phyloP scores from a whole-genome alignment of 2,329 filamentous ascomycete genomes.

The Botrytis squamosa region DNA sequence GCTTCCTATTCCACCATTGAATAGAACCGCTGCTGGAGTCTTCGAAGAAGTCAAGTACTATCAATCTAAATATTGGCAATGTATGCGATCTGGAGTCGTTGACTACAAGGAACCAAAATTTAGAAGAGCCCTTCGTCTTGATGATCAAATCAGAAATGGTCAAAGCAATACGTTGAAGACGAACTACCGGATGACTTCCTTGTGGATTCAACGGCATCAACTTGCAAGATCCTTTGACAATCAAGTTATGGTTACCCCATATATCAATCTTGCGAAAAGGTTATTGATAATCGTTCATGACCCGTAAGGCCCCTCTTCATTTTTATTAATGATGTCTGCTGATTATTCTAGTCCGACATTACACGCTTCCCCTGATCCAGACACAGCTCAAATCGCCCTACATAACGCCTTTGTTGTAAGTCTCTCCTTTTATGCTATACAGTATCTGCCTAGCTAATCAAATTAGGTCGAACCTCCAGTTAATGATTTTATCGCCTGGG shows the following conservation, averaged over 20 bases:
- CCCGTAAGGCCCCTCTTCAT: slow-evolving; percentile 56
- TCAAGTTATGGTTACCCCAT: slow-evolving; percentile 78
- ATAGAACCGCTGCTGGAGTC: slow-evolving; percentile 55
- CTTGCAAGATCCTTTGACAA: slow-evolving; percentile 79
- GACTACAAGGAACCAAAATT: slow-evolving; percentile 52
- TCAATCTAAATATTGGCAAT: slow-evolving; percentile 79
- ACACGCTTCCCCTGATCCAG: slow-evolving; percentile 62
- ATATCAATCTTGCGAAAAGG: slow-evolving; percentile 63
- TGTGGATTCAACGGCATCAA: slow-evolving; percentile 73
- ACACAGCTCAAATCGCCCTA: slow-evolving; percentile 72
- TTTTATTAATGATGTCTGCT: slow-evolving; percentile 19
- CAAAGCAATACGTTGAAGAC: slow-evolving; percentile 71
- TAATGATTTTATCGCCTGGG: slow-evolving; percentile 82
- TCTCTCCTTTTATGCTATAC: slow-evolving; percentile 53
- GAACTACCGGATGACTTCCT: slow-evolving; percentile 72
- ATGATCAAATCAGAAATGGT: slow-evolving; percentile 76
- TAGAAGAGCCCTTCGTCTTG: slow-evolving; percentile 61
- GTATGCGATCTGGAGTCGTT: slow-evolving; percentile 70
- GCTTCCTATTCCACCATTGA: slow-evolving; percentile 56
- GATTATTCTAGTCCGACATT: slow-evolving; percentile 60
- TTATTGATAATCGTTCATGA: slow-evolving; percentile 89
- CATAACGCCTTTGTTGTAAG: slow-evolving; percentile 79
- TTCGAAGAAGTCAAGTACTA: slow-evolving; percentile 59
- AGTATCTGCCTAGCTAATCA: not conserved
- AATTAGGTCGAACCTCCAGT: slow-evolving; percentile 61